phyloP scores from a whole-genome alignment of 257 asterid species.

The Solanum pinnatisectum region DNA sequence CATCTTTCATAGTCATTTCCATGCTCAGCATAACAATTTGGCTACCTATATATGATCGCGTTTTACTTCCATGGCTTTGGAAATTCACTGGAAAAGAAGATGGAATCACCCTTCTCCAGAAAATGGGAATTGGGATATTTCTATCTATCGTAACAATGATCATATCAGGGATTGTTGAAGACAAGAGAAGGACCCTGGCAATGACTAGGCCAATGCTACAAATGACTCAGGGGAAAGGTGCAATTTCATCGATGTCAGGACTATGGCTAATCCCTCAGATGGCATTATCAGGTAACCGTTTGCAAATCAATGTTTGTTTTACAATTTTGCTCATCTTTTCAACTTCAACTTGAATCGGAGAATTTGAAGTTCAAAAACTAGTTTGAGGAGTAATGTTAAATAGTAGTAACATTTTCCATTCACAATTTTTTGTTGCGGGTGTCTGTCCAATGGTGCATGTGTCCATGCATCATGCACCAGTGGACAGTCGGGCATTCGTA shows the following conservation, averaged over 20 bases:
- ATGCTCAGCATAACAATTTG: constrained; percentile 20
- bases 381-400: neutral
- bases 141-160: constrained; percentile 4
- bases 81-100: constrained; percentile 2
- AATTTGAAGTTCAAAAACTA: neutral
- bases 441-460: neutral
- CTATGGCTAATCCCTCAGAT: constrained; percentile 17
- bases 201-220: constrained; percentile 7
- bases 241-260: constrained; percentile 17
- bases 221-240: neutral
- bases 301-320: neutral
- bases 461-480: neutral
- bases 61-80: constrained; percentile 12
- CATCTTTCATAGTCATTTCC: constrained; percentile 9
- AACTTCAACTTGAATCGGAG: neutral
- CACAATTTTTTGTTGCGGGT: neutral
- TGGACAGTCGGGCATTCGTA: neutral
- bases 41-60: constrained; percentile 21
- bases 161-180: constrained; percentile 15
- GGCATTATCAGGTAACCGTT: neutral
- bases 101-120: constrained; percentile 11
- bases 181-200: constrained; percentile 16
- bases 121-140: constrained; percentile 19
- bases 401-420: neutral
- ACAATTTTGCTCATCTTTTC: neutral